Conservation (phyloP, 768 basidiomycete genomes). For the Amanita subjunquillea region DNA sequence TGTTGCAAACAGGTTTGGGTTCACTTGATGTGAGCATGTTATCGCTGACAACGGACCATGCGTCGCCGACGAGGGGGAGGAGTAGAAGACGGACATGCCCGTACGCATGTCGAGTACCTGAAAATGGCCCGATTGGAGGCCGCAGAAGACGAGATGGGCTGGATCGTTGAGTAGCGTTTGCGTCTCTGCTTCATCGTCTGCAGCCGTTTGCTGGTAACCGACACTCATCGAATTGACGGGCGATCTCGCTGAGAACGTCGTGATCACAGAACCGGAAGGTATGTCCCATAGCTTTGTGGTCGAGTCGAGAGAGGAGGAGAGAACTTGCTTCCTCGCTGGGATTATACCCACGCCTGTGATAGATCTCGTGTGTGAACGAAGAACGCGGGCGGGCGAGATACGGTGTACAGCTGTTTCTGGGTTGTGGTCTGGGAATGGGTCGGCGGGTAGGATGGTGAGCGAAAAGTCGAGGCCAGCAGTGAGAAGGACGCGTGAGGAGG, state of each 20-base stretch:
- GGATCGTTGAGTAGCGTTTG: too few relatives aligned
- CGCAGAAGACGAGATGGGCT: slow-evolving; percentile 39
- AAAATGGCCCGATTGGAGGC: slow-evolving; percentile 44
- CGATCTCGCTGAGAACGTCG: slow-evolving; percentile 29
- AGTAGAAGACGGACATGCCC: slow-evolving; percentile 12
- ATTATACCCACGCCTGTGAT: slow-evolving; percentile 60
- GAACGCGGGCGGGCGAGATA: slow-evolving; percentile 42
- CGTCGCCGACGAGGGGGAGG: background rate
- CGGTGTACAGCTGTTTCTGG: slow-evolving; percentile 14
- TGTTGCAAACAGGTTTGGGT: slow-evolving; percentile 40
- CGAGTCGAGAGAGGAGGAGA: slow-evolving; percentile 61
- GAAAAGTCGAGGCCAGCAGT: slow-evolving; percentile 61
- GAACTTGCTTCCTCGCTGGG: slow-evolving; percentile 47
- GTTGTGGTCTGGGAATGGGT: slow-evolving; percentile 20
- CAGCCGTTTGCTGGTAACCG: slow-evolving; percentile 12
- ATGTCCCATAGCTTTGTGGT: slow-evolving; percentile 70
- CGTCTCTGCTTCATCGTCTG: too few relatives aligned
- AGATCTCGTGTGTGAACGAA: slow-evolving; percentile 56
- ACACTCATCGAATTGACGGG: slow-evolving; percentile 36
- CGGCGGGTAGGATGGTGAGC: slow-evolving; percentile 54
- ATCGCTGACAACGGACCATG: slow-evolving; percentile 28
- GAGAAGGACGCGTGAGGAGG: slow-evolving; percentile 62
- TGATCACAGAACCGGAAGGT: slow-evolving; percentile 36
- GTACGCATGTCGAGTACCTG: slow-evolving; percentile 45
- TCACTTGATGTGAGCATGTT: slow-evolving; percentile 23